Conservation (phyloP, 176 grass and related monocot species). For the Pontederia crassipes region DNA sequence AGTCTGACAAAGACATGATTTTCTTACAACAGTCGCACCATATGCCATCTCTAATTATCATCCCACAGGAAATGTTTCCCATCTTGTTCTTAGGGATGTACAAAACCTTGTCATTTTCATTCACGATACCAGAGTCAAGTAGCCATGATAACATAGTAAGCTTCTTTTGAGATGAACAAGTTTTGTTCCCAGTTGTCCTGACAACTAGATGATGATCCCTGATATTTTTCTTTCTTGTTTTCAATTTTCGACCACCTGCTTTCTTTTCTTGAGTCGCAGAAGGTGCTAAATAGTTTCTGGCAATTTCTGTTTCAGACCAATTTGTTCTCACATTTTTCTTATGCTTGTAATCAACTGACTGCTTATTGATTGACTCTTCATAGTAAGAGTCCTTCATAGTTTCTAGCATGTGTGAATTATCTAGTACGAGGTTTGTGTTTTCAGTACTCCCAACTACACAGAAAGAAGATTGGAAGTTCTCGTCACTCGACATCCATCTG, state of each 20-base stretch:
- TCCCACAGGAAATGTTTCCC: constrained; percentile 32
- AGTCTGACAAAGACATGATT: constrained; percentile 20
- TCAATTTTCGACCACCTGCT: not conserved
- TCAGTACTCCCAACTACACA: not conserved
- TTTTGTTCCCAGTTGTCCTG: not conserved
- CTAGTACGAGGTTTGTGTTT: no score
- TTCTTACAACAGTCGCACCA: constrained; percentile 50
- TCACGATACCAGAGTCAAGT: constrained; percentile 39
- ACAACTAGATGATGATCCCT: constrained; percentile 1
- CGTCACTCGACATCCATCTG: not conserved
- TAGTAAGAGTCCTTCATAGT: no score
- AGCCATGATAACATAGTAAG: constrained; percentile 44
- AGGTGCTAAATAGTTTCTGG: not conserved
- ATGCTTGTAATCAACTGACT: not conserved
- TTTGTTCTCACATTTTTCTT: not conserved
- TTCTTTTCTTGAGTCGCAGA: not conserved
- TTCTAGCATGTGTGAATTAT: no score
- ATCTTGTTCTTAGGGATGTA: constrained; percentile 29
- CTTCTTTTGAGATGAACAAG: not conserved
- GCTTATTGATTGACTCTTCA: no score
- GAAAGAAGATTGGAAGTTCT: not conserved
- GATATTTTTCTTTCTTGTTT: not conserved
- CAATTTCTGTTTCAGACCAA: not conserved
- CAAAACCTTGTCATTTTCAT: constrained; percentile 40
- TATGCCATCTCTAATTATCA: constrained; percentile 30